Base-by-base conservation (phyloP, 495 filamentous ascomycete species). In the Xylaria grammica region DNA sequence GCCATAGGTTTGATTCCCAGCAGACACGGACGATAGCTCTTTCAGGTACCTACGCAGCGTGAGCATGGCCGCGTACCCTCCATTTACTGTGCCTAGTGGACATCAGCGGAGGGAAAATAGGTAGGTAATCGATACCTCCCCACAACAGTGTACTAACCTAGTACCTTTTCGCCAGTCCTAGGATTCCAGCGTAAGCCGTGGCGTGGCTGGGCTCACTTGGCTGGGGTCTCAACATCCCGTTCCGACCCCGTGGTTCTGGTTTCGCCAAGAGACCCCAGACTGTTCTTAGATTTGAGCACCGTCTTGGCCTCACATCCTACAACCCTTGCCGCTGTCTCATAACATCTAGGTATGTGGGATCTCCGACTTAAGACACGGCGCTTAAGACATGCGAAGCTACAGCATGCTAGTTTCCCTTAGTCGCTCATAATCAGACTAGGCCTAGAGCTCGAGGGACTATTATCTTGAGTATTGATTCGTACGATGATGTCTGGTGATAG, bases 211-310 rank as follows among this genome's bases (percentile, higher is more conserved):
- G 19, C 54, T 45, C 54, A 38, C 54, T 45, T 58, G 24, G 1
- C 38, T 2, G 30, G 54, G 54, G 38, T 45, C 24, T 30, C 17
- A 45, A n/a, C 17, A 56, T 44, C 8, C 20, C 20, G 38, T 58
- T 58, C 56, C 56, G 42, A 34, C 26, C 24, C 56, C 56, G 27
- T 59, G 56, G 56, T 7, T 48, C 36, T 24, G 56, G 56, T 42
- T 34, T 17, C 29, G 56, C 56, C 56, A 59, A 59, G 56, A 59
- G 29, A 46, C 56, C 56, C 42, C 42, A 42, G 56, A 59, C 56
- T 26, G 40, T 46, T 59, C 44, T 48, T 34, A 42, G 55, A 8
- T 22, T 42, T 3, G 24, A 2, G 27, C 40, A 42, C 40, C 15
- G 15, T 42, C 40, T 42, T 17, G 40, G 40, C 40, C 40, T 42